phyloP scores from a whole-genome alignment of 768 basidiomycete genomes.

The Heimioporus sp. region DNA sequence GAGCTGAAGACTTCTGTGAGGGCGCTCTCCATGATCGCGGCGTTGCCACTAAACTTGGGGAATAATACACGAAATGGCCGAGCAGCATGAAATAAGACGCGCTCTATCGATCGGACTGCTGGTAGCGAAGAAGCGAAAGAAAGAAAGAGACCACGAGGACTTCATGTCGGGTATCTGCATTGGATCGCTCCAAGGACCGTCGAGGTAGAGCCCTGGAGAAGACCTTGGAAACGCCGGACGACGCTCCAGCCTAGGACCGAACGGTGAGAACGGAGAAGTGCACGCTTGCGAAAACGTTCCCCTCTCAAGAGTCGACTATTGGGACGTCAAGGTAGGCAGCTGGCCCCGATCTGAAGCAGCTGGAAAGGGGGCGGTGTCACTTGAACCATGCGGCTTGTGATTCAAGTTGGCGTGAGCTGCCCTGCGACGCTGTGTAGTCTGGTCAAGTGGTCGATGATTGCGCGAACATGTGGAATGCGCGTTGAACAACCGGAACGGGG shows the following conservation, averaged over 20 bases:
- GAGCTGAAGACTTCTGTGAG: conserved; percentile 21
- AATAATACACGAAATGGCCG: conserved; percentile 28
- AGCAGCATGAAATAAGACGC: conserved; percentile 31
- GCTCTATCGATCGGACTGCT: conserved; percentile 32
- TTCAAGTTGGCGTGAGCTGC: conserved; percentile 21
- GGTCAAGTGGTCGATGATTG: conserved; percentile 26
- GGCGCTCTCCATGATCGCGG: conserved; percentile 30
- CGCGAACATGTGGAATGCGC: conserved; percentile 34
- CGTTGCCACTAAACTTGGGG: conserved; percentile 23
- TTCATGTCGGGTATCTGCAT: conserved; percentile 38
- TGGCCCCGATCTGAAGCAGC: conserved; percentile 8
- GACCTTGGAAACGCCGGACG: conserved; percentile 21
- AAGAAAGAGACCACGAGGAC: conserved; percentile 30
- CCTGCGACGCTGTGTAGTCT: conserved; percentile 21
- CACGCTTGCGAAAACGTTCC: neutral
- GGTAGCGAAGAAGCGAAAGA: conserved; percentile 32
- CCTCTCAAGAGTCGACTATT: conserved; percentile 1
- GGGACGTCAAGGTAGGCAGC: conserved; percentile 4
- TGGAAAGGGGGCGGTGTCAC: conserved; percentile 17
- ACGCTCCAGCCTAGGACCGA: conserved; percentile 15
- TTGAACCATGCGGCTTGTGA: conserved; percentile 18
- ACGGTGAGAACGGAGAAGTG: conserved; percentile 2
- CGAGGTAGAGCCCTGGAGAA: conserved; percentile 22
- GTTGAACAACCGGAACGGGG: conserved; percentile 29
- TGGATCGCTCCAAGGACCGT: conserved; percentile 32